Percentiles rank a stretch among this genome's conserved stretches.
Evolutionary conservation across 768 basidiomycete genomes (phyloP).

Genomic region (Hypholoma sublateritium): DNA sequence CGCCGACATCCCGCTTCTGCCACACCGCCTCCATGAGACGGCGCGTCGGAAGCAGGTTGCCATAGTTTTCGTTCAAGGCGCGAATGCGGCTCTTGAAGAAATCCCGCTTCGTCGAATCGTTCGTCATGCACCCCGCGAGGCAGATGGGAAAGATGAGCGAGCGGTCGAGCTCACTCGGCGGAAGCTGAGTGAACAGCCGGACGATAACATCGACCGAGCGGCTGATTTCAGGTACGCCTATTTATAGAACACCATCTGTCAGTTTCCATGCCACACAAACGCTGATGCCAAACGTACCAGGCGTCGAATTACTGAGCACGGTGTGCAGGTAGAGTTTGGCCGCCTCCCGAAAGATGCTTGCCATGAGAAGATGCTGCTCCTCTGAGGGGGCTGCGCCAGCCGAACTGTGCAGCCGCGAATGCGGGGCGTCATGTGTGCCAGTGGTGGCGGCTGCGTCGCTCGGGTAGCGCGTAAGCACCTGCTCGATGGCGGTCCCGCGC

Average conservation of each 20-base stretch:
- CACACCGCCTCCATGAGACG: constrained; percentile 68
- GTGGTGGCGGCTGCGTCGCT: constrained; percentile 31
- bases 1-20: constrained; percentile 61
- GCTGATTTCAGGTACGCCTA: constrained; percentile 73
- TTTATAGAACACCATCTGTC: constrained; percentile 1
- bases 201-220: constrained; percentile 55
- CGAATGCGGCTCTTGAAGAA: constrained; percentile 59
- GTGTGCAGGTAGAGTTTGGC: constrained; percentile 70
- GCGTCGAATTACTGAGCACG: constrained; percentile 64
- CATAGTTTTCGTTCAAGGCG: constrained; percentile 54
- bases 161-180: constrained; percentile 61
- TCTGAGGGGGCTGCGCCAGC: constrained; percentile 30
- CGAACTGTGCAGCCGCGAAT: constrained; percentile 28
- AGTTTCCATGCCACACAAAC: background rate
- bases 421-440: constrained; percentile 6
- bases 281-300: constrained; percentile 46
- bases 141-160: constrained; percentile 72
- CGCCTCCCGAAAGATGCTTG: constrained; percentile 63
- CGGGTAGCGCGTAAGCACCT: constrained; percentile 51
- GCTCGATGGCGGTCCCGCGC: constrained; percentile 72
- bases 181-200: constrained; percentile 52
- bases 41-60: constrained; percentile 57
- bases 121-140: constrained; percentile 72
- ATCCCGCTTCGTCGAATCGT: constrained; percentile 57
- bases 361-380: constrained; percentile 49